Percentiles rank a stretch among this genome's conserved stretches.
Evolutionary conservation across 768 basidiomycete species (phyloP).

Genomic region (Chalciporus piperatus): DNA sequence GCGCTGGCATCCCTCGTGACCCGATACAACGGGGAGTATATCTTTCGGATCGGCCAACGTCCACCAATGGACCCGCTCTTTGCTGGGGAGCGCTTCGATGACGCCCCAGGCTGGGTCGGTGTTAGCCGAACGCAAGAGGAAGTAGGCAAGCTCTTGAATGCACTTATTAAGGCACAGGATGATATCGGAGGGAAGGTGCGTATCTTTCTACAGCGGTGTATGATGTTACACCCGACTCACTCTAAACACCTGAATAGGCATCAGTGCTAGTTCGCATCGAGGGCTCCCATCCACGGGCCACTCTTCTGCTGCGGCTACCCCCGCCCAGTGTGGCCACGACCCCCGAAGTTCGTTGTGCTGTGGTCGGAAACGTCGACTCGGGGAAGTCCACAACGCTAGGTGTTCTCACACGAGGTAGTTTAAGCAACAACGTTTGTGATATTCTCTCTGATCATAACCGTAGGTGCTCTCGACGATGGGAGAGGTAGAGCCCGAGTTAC

Average conservation of each 20-base stretch:
- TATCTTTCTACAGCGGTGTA: not conserved
- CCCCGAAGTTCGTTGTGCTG: conserved; percentile 94
- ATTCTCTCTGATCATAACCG: conserved; percentile 4
- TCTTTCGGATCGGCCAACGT: conserved; percentile 68
- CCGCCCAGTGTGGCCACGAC: conserved; percentile 71
- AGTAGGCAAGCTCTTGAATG: conserved; percentile 43
- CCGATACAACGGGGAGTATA: conserved; percentile 66
- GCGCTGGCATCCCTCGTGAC: conserved; percentile 65
- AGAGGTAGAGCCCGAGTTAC: conserved; percentile 80
- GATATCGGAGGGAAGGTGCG: conserved; percentile 79
- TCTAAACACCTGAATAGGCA: conserved; percentile 35
- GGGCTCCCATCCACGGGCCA: conserved; percentile 50
- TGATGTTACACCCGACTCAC: not conserved
- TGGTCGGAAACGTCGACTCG: conserved; percentile 92
- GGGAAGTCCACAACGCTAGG: conserved; percentile 95
- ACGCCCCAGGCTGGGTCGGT: conserved; percentile 56
- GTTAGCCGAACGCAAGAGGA: conserved; percentile 48
- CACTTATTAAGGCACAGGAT: conserved; percentile 52
- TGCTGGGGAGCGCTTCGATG: conserved; percentile 44
- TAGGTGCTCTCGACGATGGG: conserved; percentile 79
- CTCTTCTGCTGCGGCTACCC: conserved; percentile 69
- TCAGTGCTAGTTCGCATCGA: conserved; percentile 52
- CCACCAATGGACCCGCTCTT: conserved; percentile 60
- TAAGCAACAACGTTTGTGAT: conserved; percentile 17
- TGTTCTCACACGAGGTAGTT: conserved; percentile 85